phyloP scores from a whole-genome alignment of 1,139 yeast genomes.

The Zygoascus meyerae region DNA sequence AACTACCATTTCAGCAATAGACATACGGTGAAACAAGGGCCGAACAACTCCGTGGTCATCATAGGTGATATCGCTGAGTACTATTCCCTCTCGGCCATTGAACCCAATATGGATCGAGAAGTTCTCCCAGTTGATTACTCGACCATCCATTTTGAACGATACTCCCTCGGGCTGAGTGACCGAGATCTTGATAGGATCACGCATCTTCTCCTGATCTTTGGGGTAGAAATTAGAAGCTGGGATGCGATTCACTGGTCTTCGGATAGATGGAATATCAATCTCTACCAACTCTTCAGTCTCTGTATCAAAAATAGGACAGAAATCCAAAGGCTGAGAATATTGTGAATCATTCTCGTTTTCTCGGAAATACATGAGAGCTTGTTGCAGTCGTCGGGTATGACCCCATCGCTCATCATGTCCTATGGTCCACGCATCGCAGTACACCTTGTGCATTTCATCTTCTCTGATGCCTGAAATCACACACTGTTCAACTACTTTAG shows the following conservation, averaged over 20 bases:
- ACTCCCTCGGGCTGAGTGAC: constrained; percentile 79
- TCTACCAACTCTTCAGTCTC: constrained; percentile 60
- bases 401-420: constrained; percentile 87
- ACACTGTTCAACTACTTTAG: constrained; percentile 68
- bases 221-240: constrained; percentile 18
- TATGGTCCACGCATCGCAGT: constrained; percentile 85
- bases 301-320: constrained; percentile 77
- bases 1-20: constrained; percentile 77
- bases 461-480: constrained; percentile 46
- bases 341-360: constrained; percentile 71
- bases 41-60: constrained; percentile 43
- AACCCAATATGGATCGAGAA: constrained; percentile 73
- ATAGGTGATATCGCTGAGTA: constrained; percentile 63
- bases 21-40: constrained; percentile 62
- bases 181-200: constrained; percentile 13
- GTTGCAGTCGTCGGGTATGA: constrained; percentile 65
- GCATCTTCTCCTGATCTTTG: constrained; percentile 13
- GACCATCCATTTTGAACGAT: constrained; percentile 63
- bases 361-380: constrained; percentile 74
- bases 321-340: constrained; percentile 77
- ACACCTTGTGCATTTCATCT: constrained; percentile 52
- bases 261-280: constrained; percentile 68
- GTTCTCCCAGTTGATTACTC: constrained; percentile 70
- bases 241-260: constrained; percentile 38
- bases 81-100: constrained; percentile 82